Conservation (phyloP, 2,329 filamentous ascomycete species). For the Byssoonygena ceratinophila region DNA sequence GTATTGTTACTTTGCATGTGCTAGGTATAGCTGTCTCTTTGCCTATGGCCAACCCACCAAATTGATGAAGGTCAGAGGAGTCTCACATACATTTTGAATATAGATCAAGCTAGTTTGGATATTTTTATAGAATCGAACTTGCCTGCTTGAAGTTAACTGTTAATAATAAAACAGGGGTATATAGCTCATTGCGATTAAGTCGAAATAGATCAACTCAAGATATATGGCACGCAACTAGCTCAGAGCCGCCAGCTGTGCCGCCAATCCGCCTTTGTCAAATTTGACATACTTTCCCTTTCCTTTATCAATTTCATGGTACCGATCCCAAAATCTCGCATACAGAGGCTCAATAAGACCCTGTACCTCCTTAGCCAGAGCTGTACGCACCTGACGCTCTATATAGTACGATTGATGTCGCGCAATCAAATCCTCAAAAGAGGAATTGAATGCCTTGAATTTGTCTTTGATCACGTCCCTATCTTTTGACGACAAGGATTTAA, state of each 20-base stretch:
- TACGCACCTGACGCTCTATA: conserved; percentile 85
- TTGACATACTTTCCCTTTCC: conserved; percentile 97
- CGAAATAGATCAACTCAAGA: neutral
- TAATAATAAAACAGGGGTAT: neutral
- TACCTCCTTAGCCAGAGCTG: conserved; percentile 69
- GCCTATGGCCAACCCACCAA: too few relatives aligned
- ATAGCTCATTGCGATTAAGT: neutral
- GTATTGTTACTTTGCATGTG: too few relatives aligned
- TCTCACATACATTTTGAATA: too few relatives aligned
- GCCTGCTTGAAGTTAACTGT: too few relatives aligned
- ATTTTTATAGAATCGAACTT: too few relatives aligned
- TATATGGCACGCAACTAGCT: conserved; percentile 4
- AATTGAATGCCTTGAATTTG: conserved; percentile 89
- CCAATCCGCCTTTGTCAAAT: conserved; percentile 79
- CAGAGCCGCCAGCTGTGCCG: conserved; percentile 44
- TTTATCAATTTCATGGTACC: conserved; percentile 95
- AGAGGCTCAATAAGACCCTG: conserved; percentile 87
- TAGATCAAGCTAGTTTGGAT: too few relatives aligned
- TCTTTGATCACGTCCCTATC: conserved; percentile 94
- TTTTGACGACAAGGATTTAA: conserved; percentile 75
- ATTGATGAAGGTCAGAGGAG: too few relatives aligned
- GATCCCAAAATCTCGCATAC: conserved; percentile 91
- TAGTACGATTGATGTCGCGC: conserved; percentile 67
- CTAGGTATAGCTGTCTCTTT: too few relatives aligned
- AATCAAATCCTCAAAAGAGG: conserved; percentile 79